Evolutionary conservation across 176 grass and related monocot genomes (phyloP).

Genomic region (Aegilops sharonensis): DNA sequence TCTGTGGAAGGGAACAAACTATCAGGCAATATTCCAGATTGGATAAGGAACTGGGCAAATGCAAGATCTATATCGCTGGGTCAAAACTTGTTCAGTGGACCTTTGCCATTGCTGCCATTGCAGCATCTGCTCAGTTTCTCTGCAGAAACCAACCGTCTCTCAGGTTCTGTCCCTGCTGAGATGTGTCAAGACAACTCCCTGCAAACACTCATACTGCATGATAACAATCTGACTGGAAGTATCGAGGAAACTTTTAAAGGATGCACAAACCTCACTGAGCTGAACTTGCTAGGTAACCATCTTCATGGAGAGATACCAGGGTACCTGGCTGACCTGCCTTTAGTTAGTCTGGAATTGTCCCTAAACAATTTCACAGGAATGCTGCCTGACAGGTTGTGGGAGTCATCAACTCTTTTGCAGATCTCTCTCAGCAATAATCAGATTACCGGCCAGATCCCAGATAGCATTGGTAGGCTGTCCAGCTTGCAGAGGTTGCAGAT

Average conservation of each 20-base stretch:
- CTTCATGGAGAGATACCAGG: constrained; percentile 82
- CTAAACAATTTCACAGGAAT: constrained; percentile 79
- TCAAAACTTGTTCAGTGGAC: constrained; percentile 68
- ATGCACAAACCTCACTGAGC: constrained; percentile 74
- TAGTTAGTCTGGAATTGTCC: constrained; percentile 70
- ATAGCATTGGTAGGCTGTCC: constrained; percentile 56
- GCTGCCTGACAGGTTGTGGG: constrained; percentile 62
- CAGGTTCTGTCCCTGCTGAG: constrained; percentile 58
- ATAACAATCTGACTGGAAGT: constrained; percentile 73
- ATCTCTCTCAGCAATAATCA: constrained; percentile 71
- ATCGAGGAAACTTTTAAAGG: constrained; percentile 59
- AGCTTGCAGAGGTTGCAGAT: constrained; percentile 71
- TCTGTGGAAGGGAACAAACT: constrained; percentile 68
- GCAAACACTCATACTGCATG: constrained; percentile 50
- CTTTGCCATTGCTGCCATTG: constrained; percentile 60
- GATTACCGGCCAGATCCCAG: constrained; percentile 65
- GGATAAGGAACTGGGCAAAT: constrained; percentile 70
- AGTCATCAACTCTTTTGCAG: constrained; percentile 71
- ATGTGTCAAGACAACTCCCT: constrained; percentile 72
- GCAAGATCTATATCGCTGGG: constrained; percentile 54
- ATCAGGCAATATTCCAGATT: constrained; percentile 69
- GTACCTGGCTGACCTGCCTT: constrained; percentile 73
- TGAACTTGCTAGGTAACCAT: constrained; percentile 73
- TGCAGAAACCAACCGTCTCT: constrained; percentile 77
- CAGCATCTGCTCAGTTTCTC: constrained; percentile 64